A percentile compares a stretch with the other conserved stretches of the same genome.
phyloP scores from a whole-genome alignment of 2,329 filamentous ascomycete species.

The Ceratocystis colombiana region DNA sequence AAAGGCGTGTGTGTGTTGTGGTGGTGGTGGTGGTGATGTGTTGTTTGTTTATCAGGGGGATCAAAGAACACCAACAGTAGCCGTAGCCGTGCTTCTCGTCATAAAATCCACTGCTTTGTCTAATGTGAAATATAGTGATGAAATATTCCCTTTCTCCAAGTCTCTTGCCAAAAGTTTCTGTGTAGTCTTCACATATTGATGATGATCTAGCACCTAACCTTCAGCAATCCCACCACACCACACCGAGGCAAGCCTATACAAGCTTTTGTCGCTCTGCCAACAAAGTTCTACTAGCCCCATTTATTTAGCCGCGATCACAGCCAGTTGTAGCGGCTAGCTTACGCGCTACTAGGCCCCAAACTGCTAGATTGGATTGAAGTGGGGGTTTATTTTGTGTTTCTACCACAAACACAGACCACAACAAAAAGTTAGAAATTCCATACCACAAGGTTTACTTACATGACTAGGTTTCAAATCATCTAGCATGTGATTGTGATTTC shows the following conservation, averaged over 20 bases:
- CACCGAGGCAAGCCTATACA: background rate
- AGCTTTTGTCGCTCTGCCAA: conserved; percentile 11
- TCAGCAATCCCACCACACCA: background rate
- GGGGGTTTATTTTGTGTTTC: background rate
- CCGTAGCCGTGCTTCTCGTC: too few relatives aligned
- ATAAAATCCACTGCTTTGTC: too few relatives aligned
- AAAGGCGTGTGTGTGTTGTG: conserved; percentile 34
- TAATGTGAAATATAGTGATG: too few relatives aligned
- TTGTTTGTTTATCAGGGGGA: conserved; percentile 6
- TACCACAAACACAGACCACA: conserved; percentile 2
- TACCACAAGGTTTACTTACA: background rate
- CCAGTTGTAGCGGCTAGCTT: background rate
- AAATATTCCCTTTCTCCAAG: too few relatives aligned
- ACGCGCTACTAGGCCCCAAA: conserved; percentile 4
- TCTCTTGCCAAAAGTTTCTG: too few relatives aligned
- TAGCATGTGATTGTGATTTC: conserved; percentile 10
- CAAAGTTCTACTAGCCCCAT: conserved; percentile 1
- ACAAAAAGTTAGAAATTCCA: background rate
- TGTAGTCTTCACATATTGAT: background rate
- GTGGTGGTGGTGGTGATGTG: background rate
- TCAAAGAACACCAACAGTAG: background rate
- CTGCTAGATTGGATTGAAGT: conserved; percentile 13
- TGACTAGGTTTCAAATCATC: background rate
- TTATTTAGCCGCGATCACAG: conserved; percentile 5
- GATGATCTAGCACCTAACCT: conserved; percentile 13